These are phyloP conservation scores for Takashimella koratensis DNA, from an alignment of 1,284 basidiomycete species.

Conservation along the genomic window DNA sequence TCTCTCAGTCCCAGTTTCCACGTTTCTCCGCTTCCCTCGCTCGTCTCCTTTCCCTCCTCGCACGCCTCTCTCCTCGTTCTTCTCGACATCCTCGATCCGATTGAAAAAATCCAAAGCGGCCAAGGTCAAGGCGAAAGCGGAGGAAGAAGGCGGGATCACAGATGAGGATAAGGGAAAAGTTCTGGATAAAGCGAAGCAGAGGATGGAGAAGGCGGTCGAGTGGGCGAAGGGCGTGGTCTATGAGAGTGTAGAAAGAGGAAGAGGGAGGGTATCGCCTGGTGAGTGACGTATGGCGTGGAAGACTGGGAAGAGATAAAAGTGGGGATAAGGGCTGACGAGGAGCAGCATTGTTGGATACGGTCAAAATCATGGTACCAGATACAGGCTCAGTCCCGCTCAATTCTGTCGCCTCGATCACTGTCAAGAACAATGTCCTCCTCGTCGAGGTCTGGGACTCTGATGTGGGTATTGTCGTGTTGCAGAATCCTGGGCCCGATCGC, in stretches of 20 bases:
- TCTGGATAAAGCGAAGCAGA: slow-evolving; percentile 28
- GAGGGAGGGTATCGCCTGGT: slow-evolving; percentile 46
- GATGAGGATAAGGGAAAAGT: slow-evolving; percentile 19
- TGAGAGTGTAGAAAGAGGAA: slow-evolving; percentile 45
- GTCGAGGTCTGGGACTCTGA: slow-evolving; percentile 45
- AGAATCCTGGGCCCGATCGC: not conserved
- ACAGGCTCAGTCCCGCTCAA: slow-evolving; percentile 32
- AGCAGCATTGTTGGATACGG: slow-evolving; percentile 43
- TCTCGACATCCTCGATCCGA: not conserved
- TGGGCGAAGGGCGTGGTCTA: slow-evolving; percentile 42
- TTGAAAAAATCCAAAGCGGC: slow-evolving; percentile 17
- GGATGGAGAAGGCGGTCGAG: slow-evolving; percentile 43
- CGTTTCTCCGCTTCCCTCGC: not conserved
- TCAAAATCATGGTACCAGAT: slow-evolving; percentile 37
- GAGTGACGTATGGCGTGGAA: slow-evolving; percentile 15
- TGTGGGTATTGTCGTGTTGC: slow-evolving; percentile 18
- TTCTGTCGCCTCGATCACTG: slow-evolving; percentile 43
- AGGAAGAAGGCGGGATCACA: slow-evolving; percentile 6
- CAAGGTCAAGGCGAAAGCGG: slow-evolving; percentile 6
- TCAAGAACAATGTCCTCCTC: slow-evolving; percentile 31
- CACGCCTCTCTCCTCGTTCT: slow-evolving; percentile 2
- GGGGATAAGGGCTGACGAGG: slow-evolving; percentile 42
- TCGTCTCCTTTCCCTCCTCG: not conserved
- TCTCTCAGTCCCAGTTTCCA: not conserved
- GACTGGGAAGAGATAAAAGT: slow-evolving; percentile 45